Base-by-base conservation (phyloP, 768 basidiomycete genomes). In the Austroboletus eburneus region DNA sequence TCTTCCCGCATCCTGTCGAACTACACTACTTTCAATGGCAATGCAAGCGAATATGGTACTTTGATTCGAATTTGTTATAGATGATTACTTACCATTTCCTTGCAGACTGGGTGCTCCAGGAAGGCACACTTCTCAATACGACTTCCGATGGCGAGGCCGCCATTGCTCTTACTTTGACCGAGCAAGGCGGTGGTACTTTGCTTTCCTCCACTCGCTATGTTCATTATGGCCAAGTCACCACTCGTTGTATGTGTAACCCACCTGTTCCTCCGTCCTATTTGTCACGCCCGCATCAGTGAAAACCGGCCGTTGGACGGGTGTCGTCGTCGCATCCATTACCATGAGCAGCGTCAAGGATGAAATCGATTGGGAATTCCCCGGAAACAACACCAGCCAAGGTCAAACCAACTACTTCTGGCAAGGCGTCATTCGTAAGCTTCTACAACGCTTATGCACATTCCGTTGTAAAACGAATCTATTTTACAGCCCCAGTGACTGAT, bases 361-460 rank as follows among this genome's bases (percentile, higher is more conserved):
- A 61, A 87, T 91, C 42, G 88, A 91, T 53, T 90, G 89, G 87
- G 87, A 90, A 61, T 91, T 83, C 57, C 84, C 87, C 45, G 86
- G 87, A 6, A 70, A 69, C 38, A 57, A 66, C 17, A 83, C 80
- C 3, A 78, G 77, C 2, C 59, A 81, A 45, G 90, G 73, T 9
- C 91, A 94, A 67, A 83, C 80, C 32, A 92, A 92, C 61, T 85
- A 71, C 56, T 90, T 87, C 69, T 90, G 85, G 85, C 79, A 86
- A 60, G 83, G 83, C 23, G 44, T 72, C 43, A 77, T 87, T 44
- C 80, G 83, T 84, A 59, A 55, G 83, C 72, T 30, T 35, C 6
- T 16, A 5, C 21, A 23, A 18, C 3, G 17, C 14, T 6, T 12
- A 7, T n/a, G 20, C 7, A n/a, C 9, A 32, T 21, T 38, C 30